Conservation (phyloP, 148 eudicot species). For the Euryodendron excelsum region DNA sequence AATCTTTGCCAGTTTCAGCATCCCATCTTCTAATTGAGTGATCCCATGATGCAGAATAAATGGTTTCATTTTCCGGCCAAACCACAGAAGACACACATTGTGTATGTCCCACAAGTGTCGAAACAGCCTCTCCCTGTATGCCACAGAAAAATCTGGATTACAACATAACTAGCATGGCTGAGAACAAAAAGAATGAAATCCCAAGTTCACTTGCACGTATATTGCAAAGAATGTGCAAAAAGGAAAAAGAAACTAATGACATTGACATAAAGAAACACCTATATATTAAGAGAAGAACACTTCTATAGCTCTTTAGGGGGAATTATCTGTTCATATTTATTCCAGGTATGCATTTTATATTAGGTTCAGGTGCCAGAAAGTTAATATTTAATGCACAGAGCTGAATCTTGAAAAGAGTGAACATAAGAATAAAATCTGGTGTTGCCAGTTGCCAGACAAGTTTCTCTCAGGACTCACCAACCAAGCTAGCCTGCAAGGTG, state of each 20-base stretch:
- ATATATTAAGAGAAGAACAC: neutral
- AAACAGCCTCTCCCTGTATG: conserved; percentile 70
- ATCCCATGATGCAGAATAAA: conserved; percentile 99
- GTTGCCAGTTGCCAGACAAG: neutral
- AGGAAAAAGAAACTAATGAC: neutral
- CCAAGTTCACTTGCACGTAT: neutral
- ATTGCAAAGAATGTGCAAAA: neutral
- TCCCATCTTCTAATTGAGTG: conserved; percentile 91
- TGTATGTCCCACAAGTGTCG: conserved; percentile 83
- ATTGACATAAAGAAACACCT: neutral
- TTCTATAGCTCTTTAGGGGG: neutral
- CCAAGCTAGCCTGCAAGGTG: neutral
- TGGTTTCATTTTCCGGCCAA: conserved; percentile 73
- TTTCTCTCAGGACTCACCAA: neutral
- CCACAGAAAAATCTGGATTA: conserved; percentile 8
- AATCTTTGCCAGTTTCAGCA: conserved; percentile 78
- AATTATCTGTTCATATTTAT: no score
- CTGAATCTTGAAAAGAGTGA: neutral
- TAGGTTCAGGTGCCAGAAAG: neutral
- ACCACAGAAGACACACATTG: conserved; percentile 84
- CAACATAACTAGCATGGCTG: conserved; percentile 1
- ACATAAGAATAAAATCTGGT: neutral
- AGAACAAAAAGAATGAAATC: neutral
- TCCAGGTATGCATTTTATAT: no score
- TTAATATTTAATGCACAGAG: neutral